These are phyloP conservation scores for Hyaloscypha bicolor DNA, from an alignment of 495 filamentous ascomycete species.

Conservation along the genomic window DNA sequence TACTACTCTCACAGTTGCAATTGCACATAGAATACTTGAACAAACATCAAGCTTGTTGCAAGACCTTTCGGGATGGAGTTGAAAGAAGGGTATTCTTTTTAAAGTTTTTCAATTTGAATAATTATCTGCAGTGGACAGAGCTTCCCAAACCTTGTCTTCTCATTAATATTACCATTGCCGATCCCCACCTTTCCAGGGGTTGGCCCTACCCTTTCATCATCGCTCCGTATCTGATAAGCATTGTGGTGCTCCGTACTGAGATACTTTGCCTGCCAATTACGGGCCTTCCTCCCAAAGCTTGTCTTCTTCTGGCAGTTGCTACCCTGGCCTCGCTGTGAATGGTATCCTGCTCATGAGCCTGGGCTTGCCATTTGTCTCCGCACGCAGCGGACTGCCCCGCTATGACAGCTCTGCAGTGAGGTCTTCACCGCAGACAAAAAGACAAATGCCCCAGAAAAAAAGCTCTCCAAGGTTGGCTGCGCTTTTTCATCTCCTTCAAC, in stretches of 20 bases:
- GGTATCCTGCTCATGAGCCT: not conserved
- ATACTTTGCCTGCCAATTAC: not conserved
- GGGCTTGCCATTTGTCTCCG: not conserved
- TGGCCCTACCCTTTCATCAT: not conserved
- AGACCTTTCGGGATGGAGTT: not conserved
- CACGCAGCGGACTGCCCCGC: not conserved
- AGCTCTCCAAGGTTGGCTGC: not conserved
- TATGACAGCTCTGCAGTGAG: not conserved
- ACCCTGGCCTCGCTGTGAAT: not conserved
- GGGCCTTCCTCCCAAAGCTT: not conserved
- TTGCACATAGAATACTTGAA: not conserved
- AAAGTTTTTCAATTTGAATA: not conserved
- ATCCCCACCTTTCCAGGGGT: not conserved
- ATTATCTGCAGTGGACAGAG: not conserved
- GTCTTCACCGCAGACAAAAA: not conserved
- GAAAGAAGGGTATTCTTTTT: not conserved
- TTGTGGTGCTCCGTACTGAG: not conserved
- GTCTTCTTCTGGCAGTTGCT: not conserved
- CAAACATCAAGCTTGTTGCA: not conserved
- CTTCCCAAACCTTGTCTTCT: not conserved
- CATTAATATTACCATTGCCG: not conserved
- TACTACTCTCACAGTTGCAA: not conserved
- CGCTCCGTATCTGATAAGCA: not conserved
- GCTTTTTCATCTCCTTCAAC: not conserved
- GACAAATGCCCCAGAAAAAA: conserved; percentile 1